Conservation (phyloP, 2,329 filamentous ascomycete genomes). For the Calonectria pseudoreteaudii region DNA sequence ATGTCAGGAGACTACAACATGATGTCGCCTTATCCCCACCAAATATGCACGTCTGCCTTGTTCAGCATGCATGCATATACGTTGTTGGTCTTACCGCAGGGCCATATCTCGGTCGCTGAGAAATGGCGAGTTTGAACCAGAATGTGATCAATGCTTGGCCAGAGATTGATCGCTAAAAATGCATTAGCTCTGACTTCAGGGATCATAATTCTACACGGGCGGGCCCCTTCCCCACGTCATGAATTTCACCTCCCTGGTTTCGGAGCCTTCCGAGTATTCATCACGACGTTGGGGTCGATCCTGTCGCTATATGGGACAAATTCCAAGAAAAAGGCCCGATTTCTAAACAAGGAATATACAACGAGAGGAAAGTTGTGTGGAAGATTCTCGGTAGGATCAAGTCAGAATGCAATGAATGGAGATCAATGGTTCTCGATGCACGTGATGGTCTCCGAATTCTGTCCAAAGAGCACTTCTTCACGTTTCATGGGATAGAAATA, state of each 20-base stretch:
- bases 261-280: background rate
- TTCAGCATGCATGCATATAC: background rate
- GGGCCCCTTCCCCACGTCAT: background rate
- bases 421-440: fast-evolving
- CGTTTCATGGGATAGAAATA: background rate
- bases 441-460: fast-evolving
- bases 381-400: background rate
- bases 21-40: background rate
- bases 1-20: background rate
- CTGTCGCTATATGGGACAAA: background rate
- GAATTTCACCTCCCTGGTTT: background rate
- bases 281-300: background rate
- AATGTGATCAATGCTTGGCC: background rate
- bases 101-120: background rate
- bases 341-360: background rate
- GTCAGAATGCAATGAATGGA: too few relatives aligned
- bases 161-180: background rate
- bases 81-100: background rate
- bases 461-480: too few relatives aligned
- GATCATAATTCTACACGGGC: background rate
- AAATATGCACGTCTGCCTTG: background rate
- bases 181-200: background rate
- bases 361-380: background rate
- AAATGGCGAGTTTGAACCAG: background rate
- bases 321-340: background rate